These are phyloP conservation scores for Chlorella sp. DNA, from an alignment of 139 green algal species.

Conservation along the genomic window DNA sequence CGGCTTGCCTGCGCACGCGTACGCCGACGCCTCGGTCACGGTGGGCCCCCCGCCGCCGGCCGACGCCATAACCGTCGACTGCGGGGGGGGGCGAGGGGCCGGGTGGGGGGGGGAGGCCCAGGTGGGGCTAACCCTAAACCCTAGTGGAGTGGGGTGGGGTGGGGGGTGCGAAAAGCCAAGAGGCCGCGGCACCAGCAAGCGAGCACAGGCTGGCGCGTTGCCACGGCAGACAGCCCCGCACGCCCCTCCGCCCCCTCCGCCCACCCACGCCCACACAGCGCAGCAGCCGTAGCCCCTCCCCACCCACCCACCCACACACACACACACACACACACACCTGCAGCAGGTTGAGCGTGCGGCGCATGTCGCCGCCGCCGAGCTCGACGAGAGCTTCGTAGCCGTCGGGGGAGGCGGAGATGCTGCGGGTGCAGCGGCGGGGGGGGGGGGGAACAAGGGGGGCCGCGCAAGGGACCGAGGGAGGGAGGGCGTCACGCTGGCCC, in stretches of 20 bases:
- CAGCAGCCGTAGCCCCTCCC: too few relatives aligned
- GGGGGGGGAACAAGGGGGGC: not conserved
- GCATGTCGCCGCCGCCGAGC: slow-evolving; percentile 93
- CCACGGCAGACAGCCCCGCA: too few relatives aligned
- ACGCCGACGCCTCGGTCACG: slow-evolving; percentile 83
- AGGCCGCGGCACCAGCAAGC: too few relatives aligned
- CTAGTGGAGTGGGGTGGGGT: not conserved
- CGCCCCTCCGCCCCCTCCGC: too few relatives aligned
- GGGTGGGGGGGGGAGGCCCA: too few relatives aligned
- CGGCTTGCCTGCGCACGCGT: slow-evolving; percentile 90
- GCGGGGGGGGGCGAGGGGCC: slow-evolving; percentile 15
- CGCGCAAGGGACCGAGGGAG: too few relatives aligned
- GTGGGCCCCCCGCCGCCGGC: too few relatives aligned
- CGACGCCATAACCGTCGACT: slow-evolving; percentile 82
- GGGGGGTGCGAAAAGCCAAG: not conserved
- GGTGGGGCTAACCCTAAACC: not conserved
- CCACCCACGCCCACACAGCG: not conserved
- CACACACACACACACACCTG: too few relatives aligned
- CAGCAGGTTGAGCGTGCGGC: slow-evolving; percentile 96
- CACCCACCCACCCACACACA: too few relatives aligned
- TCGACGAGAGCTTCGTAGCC: slow-evolving; percentile 84
- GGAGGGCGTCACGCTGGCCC: too few relatives aligned
- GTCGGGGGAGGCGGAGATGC: slow-evolving; percentile 56
- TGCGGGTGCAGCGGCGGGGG: slow-evolving; percentile 13
- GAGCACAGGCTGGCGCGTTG: too few relatives aligned